Evolutionary conservation across 2,329 filamentous ascomycete genomes (phyloP).

Genomic region (Stachybotrys echinatus): DNA sequence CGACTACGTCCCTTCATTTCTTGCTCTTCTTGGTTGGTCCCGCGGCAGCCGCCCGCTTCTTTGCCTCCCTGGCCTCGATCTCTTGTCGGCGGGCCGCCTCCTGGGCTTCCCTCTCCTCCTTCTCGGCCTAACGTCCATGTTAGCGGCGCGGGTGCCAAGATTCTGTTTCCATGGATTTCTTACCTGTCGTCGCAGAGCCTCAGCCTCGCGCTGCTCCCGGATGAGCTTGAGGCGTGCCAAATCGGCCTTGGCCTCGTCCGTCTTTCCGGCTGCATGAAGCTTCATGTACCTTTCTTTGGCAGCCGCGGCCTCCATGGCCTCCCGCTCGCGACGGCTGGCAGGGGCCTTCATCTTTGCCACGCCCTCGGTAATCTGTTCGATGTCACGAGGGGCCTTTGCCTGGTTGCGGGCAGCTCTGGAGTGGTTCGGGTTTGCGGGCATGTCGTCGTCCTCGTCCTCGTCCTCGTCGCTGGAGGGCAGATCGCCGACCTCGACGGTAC

Average conservation of each 20-base stretch:
- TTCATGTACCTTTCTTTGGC: slow-evolving; percentile 89
- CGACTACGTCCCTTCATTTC: slow-evolving; percentile 17
- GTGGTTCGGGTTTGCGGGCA: slow-evolving; percentile 91
- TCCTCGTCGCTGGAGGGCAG: slow-evolving; percentile 69
- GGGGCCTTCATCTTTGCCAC: slow-evolving; percentile 49
- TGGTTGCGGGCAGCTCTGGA: slow-evolving; percentile 66
- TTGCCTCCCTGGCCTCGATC: slow-evolving; percentile 50
- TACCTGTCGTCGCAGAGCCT: slow-evolving; percentile 77
- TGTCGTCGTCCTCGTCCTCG: slow-evolving; percentile 50
- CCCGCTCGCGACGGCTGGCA: slow-evolving; percentile 49
- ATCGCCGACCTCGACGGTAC: slow-evolving; percentile 75
- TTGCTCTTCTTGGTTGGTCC: slow-evolving; percentile 43
- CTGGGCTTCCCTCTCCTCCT: slow-evolving; percentile 49
- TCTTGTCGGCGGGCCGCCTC: slow-evolving; percentile 44
- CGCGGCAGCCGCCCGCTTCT: slow-evolving; percentile 47
- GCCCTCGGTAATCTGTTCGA: slow-evolving; percentile 47
- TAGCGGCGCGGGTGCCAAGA: background rate
- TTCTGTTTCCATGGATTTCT: slow-evolving; percentile 5
- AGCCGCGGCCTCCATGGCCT: slow-evolving; percentile 81
- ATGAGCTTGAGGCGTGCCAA: slow-evolving; percentile 77
- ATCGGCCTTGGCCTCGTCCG: slow-evolving; percentile 89
- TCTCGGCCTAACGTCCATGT: slow-evolving; percentile 41
- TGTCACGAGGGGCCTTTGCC: slow-evolving; percentile 29
- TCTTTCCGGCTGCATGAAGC: slow-evolving; percentile 91
- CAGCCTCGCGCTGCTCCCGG: slow-evolving; percentile 78